A percentile compares a stretch with the other conserved stretches of the same genome.
These are phyloP conservation scores for Coffea canephora DNA, from an alignment of 257 asterid genomes.

Conservation along the genomic window DNA sequence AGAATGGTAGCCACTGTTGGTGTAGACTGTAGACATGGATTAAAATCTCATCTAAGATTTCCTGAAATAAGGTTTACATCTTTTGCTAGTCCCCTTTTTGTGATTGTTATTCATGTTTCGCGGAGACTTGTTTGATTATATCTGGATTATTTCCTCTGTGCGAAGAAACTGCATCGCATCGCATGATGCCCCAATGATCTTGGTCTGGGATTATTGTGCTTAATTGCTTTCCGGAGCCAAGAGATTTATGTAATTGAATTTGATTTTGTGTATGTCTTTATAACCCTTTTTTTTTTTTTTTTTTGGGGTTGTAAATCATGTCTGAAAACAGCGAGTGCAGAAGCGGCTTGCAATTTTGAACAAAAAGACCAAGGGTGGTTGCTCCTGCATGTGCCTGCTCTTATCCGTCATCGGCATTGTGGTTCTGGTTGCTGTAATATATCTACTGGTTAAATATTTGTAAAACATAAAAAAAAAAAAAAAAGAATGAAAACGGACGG, in stretches of 20 bases:
- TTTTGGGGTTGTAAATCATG: neutral
- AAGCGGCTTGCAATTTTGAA: conserved; percentile 73
- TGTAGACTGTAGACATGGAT: neutral
- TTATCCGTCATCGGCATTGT: conserved; percentile 67
- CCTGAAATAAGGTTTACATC: neutral
- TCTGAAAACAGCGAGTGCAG: conserved; percentile 59
- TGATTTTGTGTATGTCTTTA: neutral
- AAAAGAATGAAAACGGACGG: neutral
- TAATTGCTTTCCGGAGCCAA: no score
- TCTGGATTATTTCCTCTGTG: neutral
- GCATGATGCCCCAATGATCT: no score
- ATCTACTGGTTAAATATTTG: conserved; percentile 69
- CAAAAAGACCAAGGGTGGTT: conserved; percentile 80
- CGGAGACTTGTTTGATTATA: neutral
- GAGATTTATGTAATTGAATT: neutral
- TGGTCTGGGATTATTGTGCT: neutral
- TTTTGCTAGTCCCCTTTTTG: neutral
- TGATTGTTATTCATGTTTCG: neutral
- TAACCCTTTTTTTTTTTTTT: neutral
- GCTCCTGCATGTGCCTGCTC: conserved; percentile 80
- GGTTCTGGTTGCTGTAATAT: conserved; percentile 55
- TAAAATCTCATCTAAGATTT: neutral
- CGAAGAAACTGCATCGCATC: neutral
- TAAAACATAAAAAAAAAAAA: conserved; percentile 21
- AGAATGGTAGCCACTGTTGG: neutral